Conservation (phyloP, 1,284 basidiomycete species). For the Abortiporus biennis region DNA sequence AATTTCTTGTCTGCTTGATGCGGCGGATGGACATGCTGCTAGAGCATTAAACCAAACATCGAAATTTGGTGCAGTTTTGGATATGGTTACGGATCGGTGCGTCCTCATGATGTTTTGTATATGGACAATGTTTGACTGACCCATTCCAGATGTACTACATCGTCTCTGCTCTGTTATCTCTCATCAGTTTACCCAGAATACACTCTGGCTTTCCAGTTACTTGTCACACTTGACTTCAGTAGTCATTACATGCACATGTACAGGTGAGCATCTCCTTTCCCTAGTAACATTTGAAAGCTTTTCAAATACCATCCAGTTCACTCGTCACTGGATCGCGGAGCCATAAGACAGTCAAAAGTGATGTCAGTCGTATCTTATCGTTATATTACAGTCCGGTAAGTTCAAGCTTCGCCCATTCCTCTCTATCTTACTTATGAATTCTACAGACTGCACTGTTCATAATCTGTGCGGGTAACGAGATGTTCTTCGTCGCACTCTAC, state of each 20-base stretch:
- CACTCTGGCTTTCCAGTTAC: constrained; percentile 87
- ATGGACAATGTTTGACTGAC: not conserved
- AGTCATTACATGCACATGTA: constrained; percentile 99
- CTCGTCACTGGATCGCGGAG: constrained; percentile 88
- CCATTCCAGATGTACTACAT: constrained; percentile 83
- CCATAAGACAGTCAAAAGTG: constrained; percentile 89
- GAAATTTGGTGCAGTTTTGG: constrained; percentile 96
- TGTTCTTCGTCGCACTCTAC: constrained; percentile 96
- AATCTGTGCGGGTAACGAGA: constrained; percentile 95
- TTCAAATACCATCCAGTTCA: constrained; percentile 49
- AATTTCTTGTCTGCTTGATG: constrained; percentile 93
- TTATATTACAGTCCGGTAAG: constrained; percentile 91
- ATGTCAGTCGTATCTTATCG: constrained; percentile 89
- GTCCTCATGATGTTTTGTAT: constrained; percentile 16
- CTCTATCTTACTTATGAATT: constrained; percentile 2
- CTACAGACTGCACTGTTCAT: constrained; percentile 79
- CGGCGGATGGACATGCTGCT: constrained; percentile 94
- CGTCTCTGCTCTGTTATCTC: constrained; percentile 92
- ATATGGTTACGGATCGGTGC: constrained; percentile 99
- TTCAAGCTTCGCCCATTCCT: constrained; percentile 9
- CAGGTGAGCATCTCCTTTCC: constrained; percentile 49
- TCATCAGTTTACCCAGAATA: constrained; percentile 82
- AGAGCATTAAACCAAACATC: constrained; percentile 85
- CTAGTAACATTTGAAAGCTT: not conserved
- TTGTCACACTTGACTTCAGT: constrained; percentile 96